These are phyloP conservation scores for Sugiyamaella paludigena DNA, from an alignment of 1,139 yeast genomes.

Conservation along the genomic window DNA sequence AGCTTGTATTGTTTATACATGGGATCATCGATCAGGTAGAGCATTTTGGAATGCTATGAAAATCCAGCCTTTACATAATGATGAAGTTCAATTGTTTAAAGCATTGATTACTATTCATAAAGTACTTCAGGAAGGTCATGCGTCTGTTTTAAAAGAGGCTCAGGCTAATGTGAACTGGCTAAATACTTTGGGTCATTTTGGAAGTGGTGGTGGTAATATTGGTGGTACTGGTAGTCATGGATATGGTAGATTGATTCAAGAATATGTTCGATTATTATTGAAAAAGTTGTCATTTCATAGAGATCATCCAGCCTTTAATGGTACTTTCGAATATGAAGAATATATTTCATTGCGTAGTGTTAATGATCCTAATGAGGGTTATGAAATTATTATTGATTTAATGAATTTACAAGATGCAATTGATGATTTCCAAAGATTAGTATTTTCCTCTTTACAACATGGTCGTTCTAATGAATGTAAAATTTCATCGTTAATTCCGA, in stretches of 20 bases:
- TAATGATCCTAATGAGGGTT: conserved; percentile 94
- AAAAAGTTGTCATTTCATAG: conserved; percentile 81
- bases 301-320: conserved; percentile 84
- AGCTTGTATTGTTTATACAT: conserved; percentile 89
- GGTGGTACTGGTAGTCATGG: conserved; percentile 42
- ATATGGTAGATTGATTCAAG: conserved; percentile 73
- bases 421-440: conserved; percentile 73
- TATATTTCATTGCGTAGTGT: conserved; percentile 84
- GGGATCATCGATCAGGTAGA: conserved; percentile 89
- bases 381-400: conserved; percentile 80
- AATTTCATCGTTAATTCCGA: conserved; percentile 83
- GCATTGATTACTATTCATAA: conserved; percentile 87
- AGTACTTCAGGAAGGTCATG: conserved; percentile 96
- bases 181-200: conserved; percentile 35
- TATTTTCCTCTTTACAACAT: conserved; percentile 70
- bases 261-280: conserved; percentile 68
- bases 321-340: conserved; percentile 94
- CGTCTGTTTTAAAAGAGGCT: conserved; percentile 77
- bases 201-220: conserved; percentile 12
- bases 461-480: conserved; percentile 74
- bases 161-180: conserved; percentile 69
- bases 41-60: conserved; percentile 87
- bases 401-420: conserved; percentile 84
- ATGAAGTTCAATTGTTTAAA: conserved; percentile 82
- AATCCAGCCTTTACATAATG: conserved; percentile 74